A percentile compares a stretch with the other conserved stretches of the same genome.
These are phyloP conservation scores for Ceratobasidium sp. DNA, from an alignment of 1,284 basidiomycete species.

Conservation along the genomic window DNA sequence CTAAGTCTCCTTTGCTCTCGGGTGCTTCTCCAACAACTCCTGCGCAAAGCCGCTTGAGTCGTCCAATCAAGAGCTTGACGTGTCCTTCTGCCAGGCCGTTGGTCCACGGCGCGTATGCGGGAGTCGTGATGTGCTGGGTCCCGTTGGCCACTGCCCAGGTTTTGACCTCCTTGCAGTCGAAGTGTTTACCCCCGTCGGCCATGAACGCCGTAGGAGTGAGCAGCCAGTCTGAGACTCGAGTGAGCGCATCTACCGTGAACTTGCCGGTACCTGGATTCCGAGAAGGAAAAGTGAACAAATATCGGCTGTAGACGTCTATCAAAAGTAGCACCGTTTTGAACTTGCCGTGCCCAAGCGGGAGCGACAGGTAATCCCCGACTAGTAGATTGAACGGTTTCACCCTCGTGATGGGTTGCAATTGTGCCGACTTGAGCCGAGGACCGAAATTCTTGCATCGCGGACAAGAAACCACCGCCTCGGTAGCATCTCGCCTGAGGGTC, in stretches of 20 bases:
- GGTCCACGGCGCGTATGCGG: slow-evolving; percentile 58
- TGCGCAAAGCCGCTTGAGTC: slow-evolving; percentile 52
- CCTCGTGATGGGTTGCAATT: slow-evolving; percentile 32
- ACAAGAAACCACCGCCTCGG: slow-evolving; percentile 26
- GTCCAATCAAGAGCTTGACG: slow-evolving; percentile 52
- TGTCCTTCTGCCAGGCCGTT: slow-evolving; percentile 55
- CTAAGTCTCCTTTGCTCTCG: too few relatives aligned
- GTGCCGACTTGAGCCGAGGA: slow-evolving; percentile 17
- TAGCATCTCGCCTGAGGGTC: slow-evolving; percentile 33
- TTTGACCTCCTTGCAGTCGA: slow-evolving; percentile 53
- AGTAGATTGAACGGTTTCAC: slow-evolving; percentile 33
- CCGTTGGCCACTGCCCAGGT: slow-evolving; percentile 51
- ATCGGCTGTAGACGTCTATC: slow-evolving; percentile 40
- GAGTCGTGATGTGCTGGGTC: slow-evolving; percentile 47
- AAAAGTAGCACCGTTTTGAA: slow-evolving; percentile 38
- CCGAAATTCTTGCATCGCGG: slow-evolving; percentile 41
- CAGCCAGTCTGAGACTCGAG: slow-evolving; percentile 49
- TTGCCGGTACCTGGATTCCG: slow-evolving; percentile 50
- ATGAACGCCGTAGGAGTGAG: slow-evolving; percentile 52
- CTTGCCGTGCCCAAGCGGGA: slow-evolving; percentile 22
- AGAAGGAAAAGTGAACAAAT: slow-evolving; percentile 31
- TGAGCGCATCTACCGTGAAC: slow-evolving; percentile 49
- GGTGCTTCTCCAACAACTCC: slow-evolving; percentile 51
- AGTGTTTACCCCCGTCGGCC: slow-evolving; percentile 57
- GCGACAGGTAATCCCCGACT: slow-evolving; percentile 39